phyloP scores from a whole-genome alignment of 2,329 filamentous ascomycete genomes.

The Amauroascus niger region DNA sequence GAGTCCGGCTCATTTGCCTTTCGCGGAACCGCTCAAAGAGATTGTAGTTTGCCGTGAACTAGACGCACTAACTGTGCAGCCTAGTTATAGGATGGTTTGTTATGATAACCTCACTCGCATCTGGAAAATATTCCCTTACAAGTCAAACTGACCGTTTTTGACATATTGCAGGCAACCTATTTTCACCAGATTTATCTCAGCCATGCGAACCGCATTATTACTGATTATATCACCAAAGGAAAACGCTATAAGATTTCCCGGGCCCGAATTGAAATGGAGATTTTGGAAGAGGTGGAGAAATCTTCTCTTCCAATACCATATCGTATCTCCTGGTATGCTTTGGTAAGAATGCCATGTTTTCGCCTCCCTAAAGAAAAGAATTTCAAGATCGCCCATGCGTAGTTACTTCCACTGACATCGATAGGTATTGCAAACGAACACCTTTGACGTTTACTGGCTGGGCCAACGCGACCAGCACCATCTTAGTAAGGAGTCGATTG shows the following conservation, averaged over 20 bases:
- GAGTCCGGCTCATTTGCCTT: neutral
- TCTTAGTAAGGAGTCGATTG: constrained; percentile 16
- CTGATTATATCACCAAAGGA: constrained; percentile 12
- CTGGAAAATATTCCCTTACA: neutral
- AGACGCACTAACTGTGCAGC: too few species aligned
- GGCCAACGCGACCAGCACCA: constrained; percentile 16
- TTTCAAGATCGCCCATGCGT: neutral
- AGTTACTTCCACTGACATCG: neutral
- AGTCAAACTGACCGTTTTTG: neutral
- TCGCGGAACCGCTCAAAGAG: neutral
- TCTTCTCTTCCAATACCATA: constrained; percentile 17
- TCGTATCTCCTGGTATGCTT: constrained; percentile 21
- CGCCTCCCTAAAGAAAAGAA: neutral
- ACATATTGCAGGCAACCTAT: constrained; percentile 1
- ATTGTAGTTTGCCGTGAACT: too few species aligned
- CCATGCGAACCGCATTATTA: constrained; percentile 19
- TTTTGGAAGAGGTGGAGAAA: constrained; percentile 20
- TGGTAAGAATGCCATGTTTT: constrained; percentile 15
- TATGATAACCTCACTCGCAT: neutral
- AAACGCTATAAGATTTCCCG: constrained; percentile 18
- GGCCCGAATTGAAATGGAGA: constrained; percentile 19
- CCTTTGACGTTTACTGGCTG: constrained; percentile 22
- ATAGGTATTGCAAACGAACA: constrained; percentile 21
- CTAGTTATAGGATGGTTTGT: neutral
- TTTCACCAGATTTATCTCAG: constrained; percentile 20